Base-by-base conservation (phyloP, 331 rosid species). In the Malus hybrid region DNA sequence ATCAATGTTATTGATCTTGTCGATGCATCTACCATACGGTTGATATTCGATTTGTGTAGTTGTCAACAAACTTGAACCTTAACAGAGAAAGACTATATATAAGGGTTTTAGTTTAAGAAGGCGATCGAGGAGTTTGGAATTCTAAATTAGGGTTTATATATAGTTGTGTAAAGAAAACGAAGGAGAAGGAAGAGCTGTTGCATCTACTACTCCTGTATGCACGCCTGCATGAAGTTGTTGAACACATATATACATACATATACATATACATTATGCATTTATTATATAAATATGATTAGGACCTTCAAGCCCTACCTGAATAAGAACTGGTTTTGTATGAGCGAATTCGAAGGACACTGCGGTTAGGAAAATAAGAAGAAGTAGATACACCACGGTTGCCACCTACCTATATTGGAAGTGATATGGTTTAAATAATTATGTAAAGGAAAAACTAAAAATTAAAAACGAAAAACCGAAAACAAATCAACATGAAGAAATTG, bases 351-450 rank as follows among this genome's bases (percentile, higher is more conserved):
- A 20, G 67, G 34, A n/a, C 27, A 7, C 55, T 24, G 70, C 52
- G 13, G 13, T 33, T 65, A 28, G 54, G 39, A 33, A 29, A 29
- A 29, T 9, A 54, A 14, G 74, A 59, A 28, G 67, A 36, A 55
- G 70, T 73, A 56, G 78, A 24, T 22, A 19, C 67, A 73, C 68
- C 59, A 73, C 16, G 56, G 16, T 59, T 73, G 76, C 18, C 19
- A 33, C 34, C 76, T 39, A 73, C 57, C 76, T 59, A 22, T n/a
- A 71, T 19, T 48, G 50, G 15, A 14, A 12, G 20, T 19, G 20
- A 18, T 54, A 1, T 54, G 59, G 59, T 54, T 69, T 68, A 69
- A 27, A 14, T 54, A 24, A 14, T 27, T 13, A 42, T 4, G 70
- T 10, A 66, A 1, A 15, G 15, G 55, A 67, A 36, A 15, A 67